A percentile compares a stretch with the other conserved stretches of the same genome.
These are phyloP conservation scores for Phytopythium montanum DNA, from an alignment of 352 stramenopile genomes.

Conservation along the genomic window DNA sequence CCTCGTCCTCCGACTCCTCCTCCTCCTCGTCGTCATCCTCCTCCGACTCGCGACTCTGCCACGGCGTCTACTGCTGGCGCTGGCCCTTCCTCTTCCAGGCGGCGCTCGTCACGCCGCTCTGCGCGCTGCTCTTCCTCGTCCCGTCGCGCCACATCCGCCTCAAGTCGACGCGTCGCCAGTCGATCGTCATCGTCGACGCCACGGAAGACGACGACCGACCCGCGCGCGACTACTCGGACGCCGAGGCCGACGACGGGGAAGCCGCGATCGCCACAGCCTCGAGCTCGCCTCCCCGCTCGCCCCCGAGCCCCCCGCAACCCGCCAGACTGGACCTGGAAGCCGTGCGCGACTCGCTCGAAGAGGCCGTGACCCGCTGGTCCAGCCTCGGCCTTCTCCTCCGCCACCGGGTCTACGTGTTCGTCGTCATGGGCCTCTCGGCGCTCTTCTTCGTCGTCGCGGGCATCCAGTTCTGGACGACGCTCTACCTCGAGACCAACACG, in stretches of 20 bases:
- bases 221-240: slow-evolving; percentile 2
- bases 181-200: slow-evolving; percentile 62
- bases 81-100: slow-evolving; percentile 86
- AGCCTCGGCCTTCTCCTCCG: slow-evolving; percentile 51
- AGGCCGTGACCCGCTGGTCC: slow-evolving; percentile 29
- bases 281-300: slow-evolving; percentile 1
- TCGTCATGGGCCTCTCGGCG: slow-evolving; percentile 75
- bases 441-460: slow-evolving; percentile 83
- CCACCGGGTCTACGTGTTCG: slow-evolving; percentile 68
- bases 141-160: slow-evolving; percentile 64
- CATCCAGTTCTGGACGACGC: slow-evolving; percentile 83
- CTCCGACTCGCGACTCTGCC: slow-evolving; percentile 38
- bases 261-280: neutral
- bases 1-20: slow-evolving; percentile 10
- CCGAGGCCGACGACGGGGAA: neutral
- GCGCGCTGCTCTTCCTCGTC: slow-evolving; percentile 78
- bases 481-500: slow-evolving; percentile 81
- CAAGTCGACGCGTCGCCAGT: slow-evolving; percentile 42
- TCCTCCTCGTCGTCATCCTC: neutral
- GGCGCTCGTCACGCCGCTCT: slow-evolving; percentile 64
- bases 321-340: slow-evolving; percentile 13
- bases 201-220: slow-evolving; percentile 28
- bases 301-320: neutral
- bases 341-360: slow-evolving; percentile 14
- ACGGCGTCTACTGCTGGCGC: slow-evolving; percentile 83